Evolutionary conservation across 1,284 basidiomycete genomes (phyloP), one percentile per base, ranked within the genome.

Genomic region (Neolentinus lepideus): DNA sequence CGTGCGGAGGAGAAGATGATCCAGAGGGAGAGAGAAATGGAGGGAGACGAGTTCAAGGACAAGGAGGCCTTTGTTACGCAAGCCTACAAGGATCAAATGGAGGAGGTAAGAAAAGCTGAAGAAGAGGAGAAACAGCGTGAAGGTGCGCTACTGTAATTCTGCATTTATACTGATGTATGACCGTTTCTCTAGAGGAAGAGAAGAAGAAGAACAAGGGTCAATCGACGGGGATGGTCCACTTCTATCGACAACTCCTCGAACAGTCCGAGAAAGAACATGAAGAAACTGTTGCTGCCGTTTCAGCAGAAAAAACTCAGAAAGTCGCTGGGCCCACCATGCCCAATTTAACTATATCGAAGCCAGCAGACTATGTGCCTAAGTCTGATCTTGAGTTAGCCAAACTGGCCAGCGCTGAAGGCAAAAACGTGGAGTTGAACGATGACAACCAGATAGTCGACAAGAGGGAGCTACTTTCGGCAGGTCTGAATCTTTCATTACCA

Each of bases 1-100:
- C 80, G 95, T 55, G 97, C 97, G 0, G 96, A 99, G 71, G 94
- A 99, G 72, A 98, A 98, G 77, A 92, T 95, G 88, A 89, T 98
- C 64, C 91, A 96, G 69, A 81, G 84, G 51, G 96, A 99, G 68
- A 82, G 97, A 21, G 92, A 95, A 68, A 75, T 81, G 24, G 97
- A 99, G 72, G 97, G 97, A 0, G 94, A 96, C 60, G 85, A 95
- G 69, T 99, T 94, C 69, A 81, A 79, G 51, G 96, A 93, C 73
- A 99, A 96, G 75, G 97, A 99, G 59, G 81, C 87, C 22, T 99
- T 98, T 65, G 95, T 99, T 47, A 99, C 97, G 0, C 92, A 94
- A 65, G 94, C 94, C 33, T 99, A 99, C 74, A 94, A 94, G 70
- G 89, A 92, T 59, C 97, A 99, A 71, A 92, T 97, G 84, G 95